phyloP scores from a whole-genome alignment of 2,329 filamentous ascomycete genomes.

The Parastagonospora avenae region DNA sequence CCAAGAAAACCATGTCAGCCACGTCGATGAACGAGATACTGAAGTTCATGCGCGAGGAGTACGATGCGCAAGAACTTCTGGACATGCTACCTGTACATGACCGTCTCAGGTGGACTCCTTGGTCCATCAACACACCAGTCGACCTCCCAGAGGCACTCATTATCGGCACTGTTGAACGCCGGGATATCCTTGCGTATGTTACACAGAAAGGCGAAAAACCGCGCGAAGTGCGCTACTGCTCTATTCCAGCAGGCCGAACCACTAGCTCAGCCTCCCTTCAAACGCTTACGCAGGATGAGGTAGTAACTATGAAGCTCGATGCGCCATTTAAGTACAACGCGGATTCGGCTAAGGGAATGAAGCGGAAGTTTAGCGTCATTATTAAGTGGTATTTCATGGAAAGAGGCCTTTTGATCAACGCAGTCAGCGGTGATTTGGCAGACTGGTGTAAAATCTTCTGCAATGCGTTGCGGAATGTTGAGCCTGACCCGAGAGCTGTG shows the following conservation, averaged over 20 bases:
- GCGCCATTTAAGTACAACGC: constrained; percentile 11
- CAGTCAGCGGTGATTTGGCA: not conserved
- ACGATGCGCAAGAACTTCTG: not conserved
- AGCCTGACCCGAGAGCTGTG: not conserved
- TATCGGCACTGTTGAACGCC: not conserved
- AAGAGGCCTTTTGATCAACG: not conserved
- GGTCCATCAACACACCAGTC: not conserved
- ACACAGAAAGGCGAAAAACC: not conserved
- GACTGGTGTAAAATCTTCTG: constrained; percentile 2
- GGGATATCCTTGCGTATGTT: not conserved
- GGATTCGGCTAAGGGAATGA: not conserved
- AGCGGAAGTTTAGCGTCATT: constrained; percentile 9
- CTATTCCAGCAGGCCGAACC: not conserved
- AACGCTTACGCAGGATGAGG: constrained; percentile 2
- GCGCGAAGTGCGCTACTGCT: not conserved
- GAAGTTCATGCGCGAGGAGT: not conserved
- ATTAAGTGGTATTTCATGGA: constrained; percentile 14
- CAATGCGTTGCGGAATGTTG: constrained; percentile 1
- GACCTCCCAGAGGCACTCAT: not conserved
- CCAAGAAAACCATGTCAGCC: too few relatives aligned
- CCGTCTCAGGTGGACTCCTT: not conserved
- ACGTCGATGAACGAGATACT: too few relatives aligned
- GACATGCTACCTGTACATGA: not conserved
- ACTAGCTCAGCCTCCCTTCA: not conserved
- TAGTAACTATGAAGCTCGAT: constrained; percentile 5